Percentiles rank a stretch among this genome's conserved stretches.
phyloP scores from a whole-genome alignment of 1,284 basidiomycete genomes.

The Cutaneotrichosporon sp. region DNA sequence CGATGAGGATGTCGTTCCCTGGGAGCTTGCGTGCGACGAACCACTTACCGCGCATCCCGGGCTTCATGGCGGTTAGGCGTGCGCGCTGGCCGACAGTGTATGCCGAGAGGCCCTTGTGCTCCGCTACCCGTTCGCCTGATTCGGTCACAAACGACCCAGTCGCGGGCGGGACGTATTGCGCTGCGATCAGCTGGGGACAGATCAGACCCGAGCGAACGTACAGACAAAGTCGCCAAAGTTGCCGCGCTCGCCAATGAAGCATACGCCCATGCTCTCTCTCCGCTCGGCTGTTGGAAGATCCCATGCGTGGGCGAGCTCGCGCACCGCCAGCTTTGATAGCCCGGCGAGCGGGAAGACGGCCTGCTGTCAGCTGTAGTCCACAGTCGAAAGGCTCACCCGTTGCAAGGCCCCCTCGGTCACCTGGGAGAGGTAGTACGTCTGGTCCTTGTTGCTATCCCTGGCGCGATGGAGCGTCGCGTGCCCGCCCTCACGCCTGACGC shows the following conservation, averaged over 20 bases:
- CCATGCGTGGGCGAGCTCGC: slow-evolving; percentile 70
- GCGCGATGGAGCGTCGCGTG: slow-evolving; percentile 64
- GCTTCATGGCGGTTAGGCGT: slow-evolving; percentile 60
- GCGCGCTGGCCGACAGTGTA: slow-evolving; percentile 85
- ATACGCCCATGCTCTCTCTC: slow-evolving; percentile 91
- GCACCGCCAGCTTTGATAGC: slow-evolving; percentile 68
- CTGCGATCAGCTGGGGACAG: slow-evolving; percentile 54
- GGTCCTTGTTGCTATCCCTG: slow-evolving; percentile 76
- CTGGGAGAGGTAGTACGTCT: slow-evolving; percentile 89
- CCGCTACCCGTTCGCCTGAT: slow-evolving; percentile 61
- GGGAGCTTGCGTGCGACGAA: slow-evolving; percentile 78
- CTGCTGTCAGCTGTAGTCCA: slow-evolving; percentile 43
- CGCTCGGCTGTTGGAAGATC: slow-evolving; percentile 74
- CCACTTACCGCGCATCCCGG: slow-evolving; percentile 64
- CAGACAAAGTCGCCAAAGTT: slow-evolving; percentile 75
- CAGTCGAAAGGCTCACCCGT: slow-evolving; percentile 45
- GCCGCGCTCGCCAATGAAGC: slow-evolving; percentile 84
- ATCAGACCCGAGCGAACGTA: too few species aligned
- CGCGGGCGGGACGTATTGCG: slow-evolving; percentile 74
- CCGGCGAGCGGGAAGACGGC: slow-evolving; percentile 77
- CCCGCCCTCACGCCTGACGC: slow-evolving; percentile 60
- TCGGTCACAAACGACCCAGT: slow-evolving; percentile 63
- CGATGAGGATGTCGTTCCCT: slow-evolving; percentile 65
- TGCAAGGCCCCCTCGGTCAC: slow-evolving; percentile 66
- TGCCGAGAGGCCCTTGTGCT: slow-evolving; percentile 79